Conservation (phyloP, 2,329 filamentous ascomycete genomes). For the Hymenoscyphus repandus region DNA sequence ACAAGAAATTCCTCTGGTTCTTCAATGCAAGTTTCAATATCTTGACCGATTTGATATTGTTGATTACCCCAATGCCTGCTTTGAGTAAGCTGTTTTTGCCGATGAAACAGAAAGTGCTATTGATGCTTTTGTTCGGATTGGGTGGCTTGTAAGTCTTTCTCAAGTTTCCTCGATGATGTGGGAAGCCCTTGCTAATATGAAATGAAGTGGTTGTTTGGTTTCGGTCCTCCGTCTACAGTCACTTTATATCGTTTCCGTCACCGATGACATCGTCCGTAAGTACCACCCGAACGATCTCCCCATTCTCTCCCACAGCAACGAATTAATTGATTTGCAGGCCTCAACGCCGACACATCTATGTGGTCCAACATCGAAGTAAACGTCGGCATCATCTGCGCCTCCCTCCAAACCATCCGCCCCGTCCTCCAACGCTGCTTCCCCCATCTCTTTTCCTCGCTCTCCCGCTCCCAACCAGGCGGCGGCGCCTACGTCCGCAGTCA, state of each 20-base stretch:
- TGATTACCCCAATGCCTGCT: slow-evolving; percentile 17
- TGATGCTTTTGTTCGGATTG: slow-evolving; percentile 20
- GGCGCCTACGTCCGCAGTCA: too few species aligned
- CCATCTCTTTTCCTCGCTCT: slow-evolving; percentile 1
- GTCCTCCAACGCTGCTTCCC: slow-evolving; percentile 33
- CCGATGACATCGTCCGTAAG: slow-evolving; percentile 13
- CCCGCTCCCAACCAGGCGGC: too few species aligned
- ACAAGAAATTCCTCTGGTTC: slow-evolving; percentile 15
- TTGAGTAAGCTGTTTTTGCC: slow-evolving; percentile 16
- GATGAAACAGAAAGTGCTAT: slow-evolving; percentile 15
- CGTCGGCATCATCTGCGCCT: slow-evolving; percentile 43
- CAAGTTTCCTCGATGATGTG: not conserved
- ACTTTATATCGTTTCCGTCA: slow-evolving; percentile 9
- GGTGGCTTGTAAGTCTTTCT: slow-evolving; percentile 21
- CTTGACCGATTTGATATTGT: slow-evolving; percentile 16
- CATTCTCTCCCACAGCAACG: too few species aligned
- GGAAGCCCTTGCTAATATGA: not conserved
- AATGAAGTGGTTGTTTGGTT: slow-evolving; percentile 15
- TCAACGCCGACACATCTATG: slow-evolving; percentile 15
- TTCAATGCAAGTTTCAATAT: slow-evolving; percentile 19
- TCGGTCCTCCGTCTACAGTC: slow-evolving; percentile 15
- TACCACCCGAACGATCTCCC: too few species aligned
- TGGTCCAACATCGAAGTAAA: slow-evolving; percentile 32
- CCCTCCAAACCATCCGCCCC: slow-evolving; percentile 60
- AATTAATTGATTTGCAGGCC: too few species aligned